These are phyloP conservation scores for Lentinula lateritia DNA, from an alignment of 768 basidiomycete genomes.

Conservation along the genomic window DNA sequence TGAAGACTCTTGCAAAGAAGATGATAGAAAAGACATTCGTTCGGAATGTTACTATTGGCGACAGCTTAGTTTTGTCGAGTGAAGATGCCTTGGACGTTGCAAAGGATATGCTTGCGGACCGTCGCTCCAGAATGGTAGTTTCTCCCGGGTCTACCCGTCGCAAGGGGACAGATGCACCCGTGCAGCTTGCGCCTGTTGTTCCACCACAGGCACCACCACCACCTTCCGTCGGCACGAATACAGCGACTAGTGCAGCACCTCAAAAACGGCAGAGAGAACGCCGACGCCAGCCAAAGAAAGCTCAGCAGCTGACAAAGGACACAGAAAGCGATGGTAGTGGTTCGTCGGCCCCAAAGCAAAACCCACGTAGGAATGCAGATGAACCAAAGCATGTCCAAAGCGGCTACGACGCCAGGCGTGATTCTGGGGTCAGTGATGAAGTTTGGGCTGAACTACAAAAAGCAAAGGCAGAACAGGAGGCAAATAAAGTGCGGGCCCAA, in stretches of 20 bases:
- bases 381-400: background rate
- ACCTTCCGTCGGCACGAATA: constrained; percentile 6
- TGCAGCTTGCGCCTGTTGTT: background rate
- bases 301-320: constrained; percentile 5
- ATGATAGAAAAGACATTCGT: constrained; percentile 25
- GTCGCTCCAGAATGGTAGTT: background rate
- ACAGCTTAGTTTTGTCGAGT: background rate
- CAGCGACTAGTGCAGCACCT: background rate
- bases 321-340: background rate
- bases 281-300: background rate
- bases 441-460: constrained; percentile 34
- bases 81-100: background rate
- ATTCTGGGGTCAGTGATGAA: constrained; percentile 46
- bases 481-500: constrained; percentile 6
- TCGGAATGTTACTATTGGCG: background rate
- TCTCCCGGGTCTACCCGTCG: background rate
- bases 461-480: constrained; percentile 11
- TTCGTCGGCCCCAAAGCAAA: background rate
- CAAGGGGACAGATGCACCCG: background rate
- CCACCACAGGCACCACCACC: constrained; percentile 9
- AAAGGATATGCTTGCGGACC: background rate
- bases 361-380: background rate
- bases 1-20: constrained; percentile 32
- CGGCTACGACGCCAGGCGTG: constrained; percentile 16
- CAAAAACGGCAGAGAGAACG: background rate